phyloP scores from a whole-genome alignment of 257 asterid genomes.

The Salvia splendens region DNA sequence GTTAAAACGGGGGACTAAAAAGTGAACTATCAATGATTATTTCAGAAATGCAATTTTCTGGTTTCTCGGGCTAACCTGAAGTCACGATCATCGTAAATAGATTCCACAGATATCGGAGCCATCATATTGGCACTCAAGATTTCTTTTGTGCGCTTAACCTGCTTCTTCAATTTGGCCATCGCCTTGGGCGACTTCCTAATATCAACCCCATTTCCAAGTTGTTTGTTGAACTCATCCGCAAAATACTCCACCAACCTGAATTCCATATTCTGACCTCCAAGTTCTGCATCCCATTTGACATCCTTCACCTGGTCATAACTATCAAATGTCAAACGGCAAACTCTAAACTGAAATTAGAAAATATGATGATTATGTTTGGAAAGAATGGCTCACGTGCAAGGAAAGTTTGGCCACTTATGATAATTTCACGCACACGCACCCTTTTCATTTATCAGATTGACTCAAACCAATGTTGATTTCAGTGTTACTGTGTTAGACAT shows the following conservation, averaged over 20 bases:
- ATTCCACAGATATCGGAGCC: conserved; percentile 97
- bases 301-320: conserved; percentile 76
- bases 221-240: conserved; percentile 88
- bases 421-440: neutral
- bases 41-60: neutral
- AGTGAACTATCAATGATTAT: too few relatives aligned
- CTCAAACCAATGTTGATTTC: conserved; percentile 7
- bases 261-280: conserved; percentile 97
- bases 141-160: conserved; percentile 97
- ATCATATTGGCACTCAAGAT: conserved; percentile 88
- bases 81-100: conserved; percentile 85
- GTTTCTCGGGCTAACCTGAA: conserved; percentile 59
- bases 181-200: conserved; percentile 83
- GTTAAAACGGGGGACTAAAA: neutral
- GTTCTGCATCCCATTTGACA: conserved; percentile 89
- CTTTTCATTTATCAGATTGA: conserved; percentile 6
- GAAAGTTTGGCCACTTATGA: neutral
- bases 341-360: conserved; percentile 6
- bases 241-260: conserved; percentile 87
- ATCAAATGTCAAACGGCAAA: conserved; percentile 32
- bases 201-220: conserved; percentile 79
- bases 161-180: conserved; percentile 96
- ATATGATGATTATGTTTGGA: neutral
- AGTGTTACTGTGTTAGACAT: conserved; percentile 10
- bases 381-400: neutral